Evolutionary conservation across 139 green algal genomes (phyloP), one percentile per base, ranked within the genome.

Genomic region (Closterium sp.): DNA sequence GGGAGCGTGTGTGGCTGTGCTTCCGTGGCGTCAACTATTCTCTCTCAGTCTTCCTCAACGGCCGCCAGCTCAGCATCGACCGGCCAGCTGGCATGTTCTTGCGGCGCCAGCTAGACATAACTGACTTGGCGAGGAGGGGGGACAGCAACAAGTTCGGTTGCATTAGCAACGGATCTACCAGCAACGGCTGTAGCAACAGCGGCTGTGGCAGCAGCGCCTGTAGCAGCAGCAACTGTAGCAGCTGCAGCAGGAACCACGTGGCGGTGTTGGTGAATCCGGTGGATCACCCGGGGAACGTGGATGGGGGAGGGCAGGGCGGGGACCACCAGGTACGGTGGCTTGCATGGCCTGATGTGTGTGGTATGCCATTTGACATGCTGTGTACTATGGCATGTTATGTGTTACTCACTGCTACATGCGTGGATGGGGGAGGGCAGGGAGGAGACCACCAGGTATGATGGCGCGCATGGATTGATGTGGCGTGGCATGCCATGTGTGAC

Each of bases 11-110:
- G 36, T 92, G 87, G 93, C 87, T 95, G 21, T 43, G n/a, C 31
- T 93, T 95, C 33, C 84, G 89, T 28, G 93, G 93, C 86, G 38
- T 92, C 91, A 95, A 95, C 32, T 95, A 95, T 33, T 93, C 87
- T 1, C 83, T 86, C 30, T 32, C 91, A 9, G 55, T 94, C 4
- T 94, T 87, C 81, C 19, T 94, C 34, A 94, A 94, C 28, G 85
- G 92, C 83, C 38, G 12, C 19, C 21, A 66, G 7, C 23, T 94
- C 28, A 31, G 30, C 19, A n/a, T 88, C 23, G 38, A 31, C 34
- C 87, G 90, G 69, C 34, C 93, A 84, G 28, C 81, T 69, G 93
- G 93, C 28, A 94, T 94, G 91, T 95, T 95, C 88, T 87, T 95
- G 19, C 43, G 93, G 85, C 91, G 64, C 33, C n/a, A 64, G 28